These are phyloP conservation scores for Dispira parvispora DNA, from an alignment of 192 early-diverging fungal species.

Conservation along the genomic window DNA sequence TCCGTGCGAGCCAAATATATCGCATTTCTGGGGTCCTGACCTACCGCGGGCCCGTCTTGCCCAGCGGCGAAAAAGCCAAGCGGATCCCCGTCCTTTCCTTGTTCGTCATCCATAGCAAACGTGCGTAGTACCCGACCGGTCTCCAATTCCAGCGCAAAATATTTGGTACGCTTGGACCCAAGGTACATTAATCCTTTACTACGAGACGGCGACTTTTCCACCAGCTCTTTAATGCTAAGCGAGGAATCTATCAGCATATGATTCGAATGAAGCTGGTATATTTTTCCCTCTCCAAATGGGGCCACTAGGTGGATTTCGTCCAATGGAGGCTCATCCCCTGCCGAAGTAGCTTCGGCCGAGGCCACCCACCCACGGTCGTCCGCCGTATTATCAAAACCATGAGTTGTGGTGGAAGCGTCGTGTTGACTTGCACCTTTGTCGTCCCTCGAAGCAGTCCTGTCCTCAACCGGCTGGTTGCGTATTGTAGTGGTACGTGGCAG, in stretches of 20 bases:
- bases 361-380: background rate
- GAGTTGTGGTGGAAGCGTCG: background rate
- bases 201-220: constrained; percentile 36
- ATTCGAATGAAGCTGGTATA: constrained; percentile 22
- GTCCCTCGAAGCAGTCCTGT: background rate
- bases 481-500: background rate
- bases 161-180: constrained; percentile 42
- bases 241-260: constrained; percentile 38
- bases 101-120: constrained; percentile 31
- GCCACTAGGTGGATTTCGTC: constrained; percentile 6
- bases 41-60: background rate
- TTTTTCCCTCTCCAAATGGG: constrained; percentile 23
- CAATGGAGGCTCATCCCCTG: background rate
- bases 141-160: constrained; percentile 51
- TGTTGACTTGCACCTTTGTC: too few relatives aligned
- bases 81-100: constrained; percentile 8
- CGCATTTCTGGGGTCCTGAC: background rate
- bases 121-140: constrained; percentile 39
- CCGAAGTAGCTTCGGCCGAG: background rate
- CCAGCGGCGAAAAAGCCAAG: background rate
- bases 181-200: constrained; percentile 41
- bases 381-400: background rate
- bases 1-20: constrained; percentile 8
- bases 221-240: constrained; percentile 51
- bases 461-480: background rate